Evolutionary conservation across 2,329 filamentous ascomycete genomes (phyloP), one percentile per base, ranked within the genome.

Genomic region (Colletotrichum paranaense): DNA sequence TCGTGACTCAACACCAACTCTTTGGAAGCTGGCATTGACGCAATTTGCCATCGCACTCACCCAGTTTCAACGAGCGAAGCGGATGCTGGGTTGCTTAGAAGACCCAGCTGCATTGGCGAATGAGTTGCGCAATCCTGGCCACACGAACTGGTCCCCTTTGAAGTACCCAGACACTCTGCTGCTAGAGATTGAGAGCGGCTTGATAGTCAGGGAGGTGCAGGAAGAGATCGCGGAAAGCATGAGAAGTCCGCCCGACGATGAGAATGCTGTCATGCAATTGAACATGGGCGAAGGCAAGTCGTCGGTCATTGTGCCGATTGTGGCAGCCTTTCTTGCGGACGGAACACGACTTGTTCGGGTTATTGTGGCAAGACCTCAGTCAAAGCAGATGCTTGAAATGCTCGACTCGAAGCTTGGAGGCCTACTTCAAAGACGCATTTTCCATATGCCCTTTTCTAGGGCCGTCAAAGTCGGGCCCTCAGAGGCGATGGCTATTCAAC

Each of bases 231-330:
- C 92, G 0, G 57, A 69, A 0, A 78, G 86, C 24, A 94, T 94
- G 88, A 87, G 85, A 3, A 62, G 76, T 0, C 86, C 86, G 0
- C 76, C 78, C 0, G 77, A 77, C 0, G 78, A 76, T 0, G 35
- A 78, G 0, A 93, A 91, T 75, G 79, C 85, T 0, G 87, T 91
- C 0, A 87, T 93, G 83, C 91, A 93, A 76, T 79, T 94, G 3
- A 93, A 93, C 75, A 94, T 94, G 92, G 92, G 92, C 0, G 88
- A 92, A 77, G 92, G 92, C 0, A 94, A 94, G 75, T 91, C 90
- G 0, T 92, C 92, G 0, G 89, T 93, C 1, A 93, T 95, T 62
- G 86, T 92, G 0, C 92, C 92, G 0, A 91, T 93, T 35, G 87
- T 92, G 0, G 88, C 89, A 0, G 81, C 88, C 0, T 80, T 83